Evolutionary conservation across 2,329 filamentous ascomycete genomes (phyloP).

Genomic region (Atkinsonella hypoxylon): DNA sequence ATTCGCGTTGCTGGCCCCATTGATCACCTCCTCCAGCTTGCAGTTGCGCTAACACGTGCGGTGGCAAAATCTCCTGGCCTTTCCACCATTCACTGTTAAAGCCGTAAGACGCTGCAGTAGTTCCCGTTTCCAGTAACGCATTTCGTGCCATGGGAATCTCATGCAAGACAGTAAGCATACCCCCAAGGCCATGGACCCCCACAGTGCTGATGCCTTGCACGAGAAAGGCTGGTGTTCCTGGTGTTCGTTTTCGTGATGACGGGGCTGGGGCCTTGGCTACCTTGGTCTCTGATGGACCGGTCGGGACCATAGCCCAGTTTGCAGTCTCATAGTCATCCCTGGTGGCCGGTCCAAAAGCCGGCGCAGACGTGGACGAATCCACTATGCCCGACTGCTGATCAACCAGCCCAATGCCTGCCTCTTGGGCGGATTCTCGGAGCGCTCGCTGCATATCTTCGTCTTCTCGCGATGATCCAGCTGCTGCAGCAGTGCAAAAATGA

Average conservation of each 20-base stretch:
- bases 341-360: conserved; percentile 48
- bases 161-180: conserved; percentile 46
- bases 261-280: conserved; percentile 18
- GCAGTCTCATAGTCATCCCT: conserved; percentile 40
- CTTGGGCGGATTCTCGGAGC: conserved; percentile 41
- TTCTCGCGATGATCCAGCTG: conserved; percentile 26
- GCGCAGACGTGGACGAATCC: conserved; percentile 23
- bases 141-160: conserved; percentile 48
- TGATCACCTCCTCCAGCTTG: conserved; percentile 17
- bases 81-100: conserved; percentile 50
- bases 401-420: conserved; percentile 31
- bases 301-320: conserved; percentile 48
- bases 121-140: conserved; percentile 33
- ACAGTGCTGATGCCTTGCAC: conserved; percentile 21
- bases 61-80: conserved; percentile 36
- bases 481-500: conserved; percentile 13
- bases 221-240: conserved; percentile 39
- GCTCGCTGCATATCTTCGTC: conserved; percentile 46
- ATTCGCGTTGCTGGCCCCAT: conserved; percentile 17
- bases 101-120: conserved; percentile 36
- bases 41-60: conserved; percentile 23
- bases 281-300: conserved; percentile 16
- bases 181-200: conserved; percentile 34
- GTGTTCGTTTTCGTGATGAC: conserved; percentile 30
- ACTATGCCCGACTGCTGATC: conserved; percentile 40